Evolutionary conservation across 2,329 filamentous ascomycete genomes (phyloP), one percentile per base, ranked within the genome.

Genomic region (Metarhizium humberi): DNA sequence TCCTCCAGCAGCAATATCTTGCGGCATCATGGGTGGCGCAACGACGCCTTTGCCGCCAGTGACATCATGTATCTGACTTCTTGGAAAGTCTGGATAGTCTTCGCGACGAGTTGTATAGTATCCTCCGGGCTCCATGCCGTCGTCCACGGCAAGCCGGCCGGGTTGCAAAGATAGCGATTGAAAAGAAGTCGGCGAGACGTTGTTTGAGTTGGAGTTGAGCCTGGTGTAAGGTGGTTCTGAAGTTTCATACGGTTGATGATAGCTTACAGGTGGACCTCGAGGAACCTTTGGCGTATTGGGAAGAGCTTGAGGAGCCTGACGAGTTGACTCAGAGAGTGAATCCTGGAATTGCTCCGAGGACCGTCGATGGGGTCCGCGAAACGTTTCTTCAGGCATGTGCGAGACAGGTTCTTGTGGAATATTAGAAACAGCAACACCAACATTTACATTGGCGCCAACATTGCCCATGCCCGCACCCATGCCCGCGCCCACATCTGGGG

Each of bases 281-380:
- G 85, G 81, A 32, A 77, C 79, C 60, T 88, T 85, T 59, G 85
- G 81, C 38, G 79, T 82, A 51, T 75, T 72, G 18, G 81, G 77
- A 11, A 71, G 74, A 48, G 73, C 65, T 6, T 72, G 64, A n/a
- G 38, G 50, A 53, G 67, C 59, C 60, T 62, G 40, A 38, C 50
- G 38, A 34, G 16, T 16, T 51, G 36, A 11, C 29, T 14, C n/a
- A 59, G 55, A 54, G 50, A 67, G 60, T 60, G 62, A 58, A 53
- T 70, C 65, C 42, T 74, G 70, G 59, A 69, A 60, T 14, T 69
- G 66, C 56, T 73, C 72, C 57, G 73, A 70, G 56, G 60, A 47
- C 42, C 54, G 55, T 49, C 53, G 51, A 34, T 51, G 32, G 30
- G 58, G 55, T 47, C 55, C 48, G 20, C 56, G 54, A 51, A 54